Evolutionary conservation across 169 alveolate species (phyloP).

Genomic region (Cryptosporidium sp.): DNA sequence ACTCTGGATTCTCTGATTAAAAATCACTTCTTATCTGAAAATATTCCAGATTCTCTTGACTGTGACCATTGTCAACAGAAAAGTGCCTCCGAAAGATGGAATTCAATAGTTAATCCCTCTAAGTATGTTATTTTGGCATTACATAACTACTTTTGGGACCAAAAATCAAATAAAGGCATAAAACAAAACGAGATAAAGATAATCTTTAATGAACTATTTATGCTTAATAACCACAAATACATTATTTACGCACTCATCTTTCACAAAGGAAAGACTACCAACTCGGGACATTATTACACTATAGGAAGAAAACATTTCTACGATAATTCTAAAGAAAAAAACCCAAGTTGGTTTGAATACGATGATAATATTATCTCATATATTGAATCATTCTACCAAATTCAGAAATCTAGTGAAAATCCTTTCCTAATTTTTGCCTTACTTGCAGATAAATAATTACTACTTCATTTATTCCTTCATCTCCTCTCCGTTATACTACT

Average conservation of each 20-base stretch:
- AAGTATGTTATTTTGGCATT: slow-evolving; percentile 31
- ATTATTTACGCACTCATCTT: slow-evolving; percentile 40
- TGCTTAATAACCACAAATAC: slow-evolving; percentile 14
- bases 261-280: slow-evolving; percentile 46
- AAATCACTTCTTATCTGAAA: slow-evolving; percentile 31
- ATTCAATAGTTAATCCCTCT: slow-evolving; percentile 29
- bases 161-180: slow-evolving; percentile 4
- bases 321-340: neutral
- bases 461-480: neutral
- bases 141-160: slow-evolving; percentile 38
- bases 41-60: neutral
- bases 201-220: slow-evolving; percentile 9
- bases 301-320: slow-evolving; percentile 45
- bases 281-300: slow-evolving; percentile 59
- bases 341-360: slow-evolving; percentile 47
- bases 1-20: slow-evolving; percentile 14
- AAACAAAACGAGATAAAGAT: slow-evolving; percentile 13
- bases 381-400: slow-evolving; percentile 16
- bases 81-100: slow-evolving; percentile 4
- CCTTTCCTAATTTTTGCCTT: slow-evolving; percentile 51
- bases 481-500: neutral
- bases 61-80: slow-evolving; percentile 1
- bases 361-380: slow-evolving; percentile 15
- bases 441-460: slow-evolving; percentile 13
- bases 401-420: slow-evolving; percentile 17